phyloP scores from a whole-genome alignment of 2,329 filamentous ascomycete genomes.

The Neonectria ditissima region DNA sequence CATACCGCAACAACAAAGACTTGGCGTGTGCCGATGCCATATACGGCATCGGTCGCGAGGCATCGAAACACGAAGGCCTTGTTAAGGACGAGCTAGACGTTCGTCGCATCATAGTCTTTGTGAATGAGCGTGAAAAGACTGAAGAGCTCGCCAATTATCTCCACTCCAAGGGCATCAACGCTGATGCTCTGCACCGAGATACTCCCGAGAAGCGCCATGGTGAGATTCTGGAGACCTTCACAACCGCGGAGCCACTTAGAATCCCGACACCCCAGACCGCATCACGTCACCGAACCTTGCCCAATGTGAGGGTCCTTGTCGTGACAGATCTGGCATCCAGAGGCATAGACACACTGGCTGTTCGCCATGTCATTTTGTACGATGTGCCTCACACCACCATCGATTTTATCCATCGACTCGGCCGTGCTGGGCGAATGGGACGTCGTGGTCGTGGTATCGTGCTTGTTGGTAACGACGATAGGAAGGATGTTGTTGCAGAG shows the following conservation, averaged over 20 bases:
- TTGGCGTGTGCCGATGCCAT: slow-evolving; percentile 95
- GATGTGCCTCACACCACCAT: slow-evolving; percentile 98
- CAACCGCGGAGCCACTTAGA: slow-evolving; percentile 58
- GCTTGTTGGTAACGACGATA: slow-evolving; percentile 87
- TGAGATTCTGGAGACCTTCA: slow-evolving; percentile 83
- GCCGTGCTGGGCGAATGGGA: slow-evolving; percentile 92
- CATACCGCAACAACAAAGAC: slow-evolving; percentile 91
- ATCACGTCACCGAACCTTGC: slow-evolving; percentile 64
- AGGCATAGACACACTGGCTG: slow-evolving; percentile 93
- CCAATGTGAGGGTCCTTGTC: slow-evolving; percentile 90
- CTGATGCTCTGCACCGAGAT: slow-evolving; percentile 86
- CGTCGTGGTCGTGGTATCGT: slow-evolving; percentile 90
- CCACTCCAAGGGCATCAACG: slow-evolving; percentile 86
- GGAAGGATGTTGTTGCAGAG: slow-evolving; percentile 90
- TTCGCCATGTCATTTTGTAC: slow-evolving; percentile 92
- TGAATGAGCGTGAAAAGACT: slow-evolving; percentile 94
- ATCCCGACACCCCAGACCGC: slow-evolving; percentile 45
- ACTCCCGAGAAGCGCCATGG: slow-evolving; percentile 81
- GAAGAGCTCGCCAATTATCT: slow-evolving; percentile 85
- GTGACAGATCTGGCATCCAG: slow-evolving; percentile 93
- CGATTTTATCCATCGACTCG: slow-evolving; percentile 97
- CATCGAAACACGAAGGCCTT: slow-evolving; percentile 67
- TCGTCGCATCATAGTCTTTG: slow-evolving; percentile 93
- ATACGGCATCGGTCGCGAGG: slow-evolving; percentile 89
- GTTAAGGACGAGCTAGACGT: slow-evolving; percentile 70